These are phyloP conservation scores for Fusarium drepaniforme DNA, from an alignment of 2,329 filamentous ascomycete genomes.

Conservation along the genomic window DNA sequence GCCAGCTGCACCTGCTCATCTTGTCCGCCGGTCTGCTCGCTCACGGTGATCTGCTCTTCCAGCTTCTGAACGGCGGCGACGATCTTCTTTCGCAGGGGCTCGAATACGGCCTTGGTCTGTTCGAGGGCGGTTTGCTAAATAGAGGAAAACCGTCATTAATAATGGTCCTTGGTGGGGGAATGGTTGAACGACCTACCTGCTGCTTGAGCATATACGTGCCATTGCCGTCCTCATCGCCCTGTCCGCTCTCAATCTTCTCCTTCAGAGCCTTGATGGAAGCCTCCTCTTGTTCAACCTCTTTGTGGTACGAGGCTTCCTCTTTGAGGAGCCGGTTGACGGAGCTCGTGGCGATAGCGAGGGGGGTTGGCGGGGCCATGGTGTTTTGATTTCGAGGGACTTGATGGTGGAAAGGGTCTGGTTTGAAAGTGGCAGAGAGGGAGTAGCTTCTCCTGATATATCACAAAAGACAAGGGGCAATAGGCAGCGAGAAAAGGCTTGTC, in stretches of 20 bases:
- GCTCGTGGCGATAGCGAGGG: slow-evolving; percentile 83
- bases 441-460: background rate
- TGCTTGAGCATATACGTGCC: slow-evolving; percentile 85
- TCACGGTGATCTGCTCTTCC: slow-evolving; percentile 80
- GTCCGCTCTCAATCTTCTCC: slow-evolving; percentile 64
- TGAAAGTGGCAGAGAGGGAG: background rate
- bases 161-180: background rate
- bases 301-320: slow-evolving; percentile 91
- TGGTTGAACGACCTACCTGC: slow-evolving; percentile 70
- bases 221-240: slow-evolving; percentile 75
- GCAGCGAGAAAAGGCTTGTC: slow-evolving; percentile 10
- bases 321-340: slow-evolving; percentile 88
- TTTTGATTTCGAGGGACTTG: background rate
- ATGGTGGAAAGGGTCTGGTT: background rate
- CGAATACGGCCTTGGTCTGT: slow-evolving; percentile 89
- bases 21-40: slow-evolving; percentile 59
- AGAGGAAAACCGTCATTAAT: slow-evolving; percentile 7
- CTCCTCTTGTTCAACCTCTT: slow-evolving; percentile 83
- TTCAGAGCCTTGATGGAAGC: slow-evolving; percentile 77
- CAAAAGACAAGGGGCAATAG: slow-evolving; percentile 1
- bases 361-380: slow-evolving; percentile 80
- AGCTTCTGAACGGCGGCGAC: slow-evolving; percentile 77
- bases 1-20: slow-evolving; percentile 67
- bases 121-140: slow-evolving; percentile 81
- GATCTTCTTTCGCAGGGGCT: slow-evolving; percentile 78